Conservation (phyloP, 2,329 filamentous ascomycete genomes). For the Paraconiothyrium sp. region DNA sequence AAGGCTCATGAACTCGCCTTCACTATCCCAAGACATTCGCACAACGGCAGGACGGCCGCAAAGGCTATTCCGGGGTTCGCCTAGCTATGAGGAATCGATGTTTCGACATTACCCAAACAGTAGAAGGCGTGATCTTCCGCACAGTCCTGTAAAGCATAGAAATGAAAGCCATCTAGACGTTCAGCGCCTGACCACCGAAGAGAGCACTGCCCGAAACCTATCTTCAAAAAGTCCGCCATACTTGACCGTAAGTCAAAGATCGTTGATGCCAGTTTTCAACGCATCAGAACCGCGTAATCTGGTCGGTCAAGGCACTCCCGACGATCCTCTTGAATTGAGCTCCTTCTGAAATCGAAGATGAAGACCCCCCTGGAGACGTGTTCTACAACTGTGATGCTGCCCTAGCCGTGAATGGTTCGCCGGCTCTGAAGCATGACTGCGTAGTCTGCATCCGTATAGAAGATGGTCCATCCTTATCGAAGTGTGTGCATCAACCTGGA, state of each 20-base stretch:
- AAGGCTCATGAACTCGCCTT: not conserved
- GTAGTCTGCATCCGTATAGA: conserved; percentile 32
- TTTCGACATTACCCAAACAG: too few species aligned
- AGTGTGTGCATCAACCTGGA: conserved; percentile 46
- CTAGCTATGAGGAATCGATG: not conserved
- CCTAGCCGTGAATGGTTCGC: not conserved
- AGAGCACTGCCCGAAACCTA: not conserved
- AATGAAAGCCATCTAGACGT: not conserved
- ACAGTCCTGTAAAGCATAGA: too few species aligned
- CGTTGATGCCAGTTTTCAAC: not conserved
- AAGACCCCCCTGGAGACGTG: not conserved
- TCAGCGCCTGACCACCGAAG: too few species aligned
- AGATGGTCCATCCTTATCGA: conserved; percentile 32
- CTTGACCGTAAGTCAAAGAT: not conserved
- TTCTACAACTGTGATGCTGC: not conserved
- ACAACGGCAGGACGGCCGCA: not conserved
- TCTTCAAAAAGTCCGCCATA: not conserved
- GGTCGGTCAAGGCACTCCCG: conserved; percentile 15
- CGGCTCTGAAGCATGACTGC: conserved; percentile 27
- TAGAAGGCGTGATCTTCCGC: not conserved
- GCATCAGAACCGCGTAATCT: not conserved
- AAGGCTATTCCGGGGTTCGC: not conserved
- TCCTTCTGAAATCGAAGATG: conserved; percentile 4
- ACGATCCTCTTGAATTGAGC: conserved; percentile 21
- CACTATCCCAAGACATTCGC: not conserved